Evolutionary conservation across 176 grass and related monocot genomes (phyloP), one percentile per base, ranked within the genome.

Genomic region (Hsuehochloa calcarea): DNA sequence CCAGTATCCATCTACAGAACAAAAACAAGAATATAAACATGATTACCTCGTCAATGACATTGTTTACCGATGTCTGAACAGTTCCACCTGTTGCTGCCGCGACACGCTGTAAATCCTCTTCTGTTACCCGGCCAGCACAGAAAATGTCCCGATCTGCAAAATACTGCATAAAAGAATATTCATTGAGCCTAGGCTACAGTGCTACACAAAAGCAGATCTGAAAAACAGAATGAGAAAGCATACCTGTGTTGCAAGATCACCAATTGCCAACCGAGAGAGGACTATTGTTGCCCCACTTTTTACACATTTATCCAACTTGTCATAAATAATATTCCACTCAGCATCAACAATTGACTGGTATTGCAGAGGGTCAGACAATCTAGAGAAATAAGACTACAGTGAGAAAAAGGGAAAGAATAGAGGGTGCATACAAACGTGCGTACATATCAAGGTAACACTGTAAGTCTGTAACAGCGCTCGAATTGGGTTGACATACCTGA

Each of bases 271-370:
- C 27, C 92, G 84, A 56, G 95, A 97, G 1, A 97, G 82, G 71
- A 97, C 87, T 55, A 97, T 97, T 87, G 95, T 97, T 76, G 93
- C 95, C 27, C 92, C 95, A 76, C 89, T 95, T 81, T 98, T 78
- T 20, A 98, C 96, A 87, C 93, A 98, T 71, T 98, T 98, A 85
- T 98, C 96, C 72, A 95, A 73, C 74, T 98, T 98, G 58, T 98
- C 93, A 84, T 98, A 98, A 49, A 98, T 98, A 86, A 98, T 98
- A 74, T 98, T 95, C 91, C 96, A 98, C 77, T 95, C 93, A 70
- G 96, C 93, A 92, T 98, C 93, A 75, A 98, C 91, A 66, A 98
- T 95, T 83, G 96, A 98, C 75, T 98, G 96, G 76, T 98, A 98
- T 72, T 98, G 96, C 38, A 93, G 12, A 69, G 96, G 95, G 59